These are phyloP conservation scores for Magnusiomyces clavatus DNA, from an alignment of 1,139 yeast species.

Conservation along the genomic window DNA sequence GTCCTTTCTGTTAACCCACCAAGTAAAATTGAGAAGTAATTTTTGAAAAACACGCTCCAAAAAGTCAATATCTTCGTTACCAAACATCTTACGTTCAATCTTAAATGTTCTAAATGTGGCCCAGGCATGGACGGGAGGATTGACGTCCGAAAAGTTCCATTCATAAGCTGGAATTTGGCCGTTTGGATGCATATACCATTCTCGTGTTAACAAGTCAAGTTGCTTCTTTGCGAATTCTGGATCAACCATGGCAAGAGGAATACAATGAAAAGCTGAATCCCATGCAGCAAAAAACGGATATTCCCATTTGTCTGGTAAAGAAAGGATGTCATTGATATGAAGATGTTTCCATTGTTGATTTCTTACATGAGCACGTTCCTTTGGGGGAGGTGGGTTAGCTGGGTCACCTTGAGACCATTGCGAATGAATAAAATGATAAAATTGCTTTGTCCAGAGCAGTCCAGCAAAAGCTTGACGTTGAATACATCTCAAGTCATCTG, in stretches of 20 bases:
- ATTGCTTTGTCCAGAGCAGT: slow-evolving; percentile 89
- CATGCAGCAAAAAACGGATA: slow-evolving; percentile 96
- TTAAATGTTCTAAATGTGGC: slow-evolving; percentile 86
- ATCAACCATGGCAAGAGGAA: slow-evolving; percentile 91
- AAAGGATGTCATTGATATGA: slow-evolving; percentile 80
- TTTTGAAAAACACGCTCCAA: slow-evolving; percentile 90
- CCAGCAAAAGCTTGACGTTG: slow-evolving; percentile 97
- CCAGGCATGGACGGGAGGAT: slow-evolving; percentile 99
- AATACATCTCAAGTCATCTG: slow-evolving; percentile 73
- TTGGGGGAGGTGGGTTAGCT: slow-evolving; percentile 65
- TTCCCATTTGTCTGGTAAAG: slow-evolving; percentile 96
- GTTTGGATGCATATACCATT: slow-evolving; percentile 98
- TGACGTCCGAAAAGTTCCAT: slow-evolving; percentile 94
- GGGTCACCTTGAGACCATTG: slow-evolving; percentile 92
- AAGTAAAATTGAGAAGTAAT: slow-evolving; percentile 79
- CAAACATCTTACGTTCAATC: slow-evolving; percentile 81
- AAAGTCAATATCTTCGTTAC: slow-evolving; percentile 73
- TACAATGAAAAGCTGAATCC: slow-evolving; percentile 96
- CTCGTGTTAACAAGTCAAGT: slow-evolving; percentile 78
- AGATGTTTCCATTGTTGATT: slow-evolving; percentile 86
- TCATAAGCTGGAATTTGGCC: slow-evolving; percentile 98
- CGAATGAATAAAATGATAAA: slow-evolving; percentile 77
- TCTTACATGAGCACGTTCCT: slow-evolving; percentile 74
- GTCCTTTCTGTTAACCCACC: slow-evolving; percentile 98
- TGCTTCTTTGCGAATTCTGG: slow-evolving; percentile 92